These are phyloP conservation scores for Pythium apleroticum DNA, from an alignment of 352 stramenopile genomes.

Conservation along the genomic window DNA sequence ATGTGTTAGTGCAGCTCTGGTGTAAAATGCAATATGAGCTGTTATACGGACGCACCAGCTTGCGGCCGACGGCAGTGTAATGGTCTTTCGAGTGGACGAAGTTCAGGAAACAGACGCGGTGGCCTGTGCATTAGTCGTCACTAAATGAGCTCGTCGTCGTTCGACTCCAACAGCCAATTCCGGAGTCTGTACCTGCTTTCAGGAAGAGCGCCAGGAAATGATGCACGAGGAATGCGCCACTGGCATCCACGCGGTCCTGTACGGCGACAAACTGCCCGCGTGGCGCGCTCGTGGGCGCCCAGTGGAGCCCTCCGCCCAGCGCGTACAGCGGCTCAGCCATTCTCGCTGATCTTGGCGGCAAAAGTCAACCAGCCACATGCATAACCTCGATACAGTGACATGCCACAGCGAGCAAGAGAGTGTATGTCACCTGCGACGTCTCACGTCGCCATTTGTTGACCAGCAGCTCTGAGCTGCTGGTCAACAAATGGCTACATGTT, in stretches of 20 bases:
- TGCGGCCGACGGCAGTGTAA: constrained; percentile 61
- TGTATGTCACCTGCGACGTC: no score
- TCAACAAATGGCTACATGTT: no score
- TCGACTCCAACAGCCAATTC: background rate
- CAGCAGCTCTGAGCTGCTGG: background rate
- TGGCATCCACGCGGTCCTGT: constrained; percentile 54
- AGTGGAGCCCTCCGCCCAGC: constrained; percentile 52
- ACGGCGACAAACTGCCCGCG: constrained; percentile 55
- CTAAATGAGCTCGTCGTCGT: background rate
- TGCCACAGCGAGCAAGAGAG: no score
- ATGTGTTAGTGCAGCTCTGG: background rate
- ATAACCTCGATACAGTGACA: background rate
- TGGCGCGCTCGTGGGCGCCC: constrained; percentile 49
- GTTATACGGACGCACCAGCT: constrained; percentile 43
- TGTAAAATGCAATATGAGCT: no score
- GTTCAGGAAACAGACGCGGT: constrained; percentile 65
- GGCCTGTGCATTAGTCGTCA: constrained; percentile 27
- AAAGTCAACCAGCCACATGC: background rate
- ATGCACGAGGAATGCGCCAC: constrained; percentile 63
- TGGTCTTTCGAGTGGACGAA: constrained; percentile 51
- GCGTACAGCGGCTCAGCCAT: constrained; percentile 64
- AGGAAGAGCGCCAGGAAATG: constrained; percentile 72
- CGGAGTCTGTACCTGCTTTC: constrained; percentile 42
- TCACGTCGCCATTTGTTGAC: no score
- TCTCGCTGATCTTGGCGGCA: background rate